Conservation (phyloP, 176 grass and related monocot species). For the Elymus sibiricus region DNA sequence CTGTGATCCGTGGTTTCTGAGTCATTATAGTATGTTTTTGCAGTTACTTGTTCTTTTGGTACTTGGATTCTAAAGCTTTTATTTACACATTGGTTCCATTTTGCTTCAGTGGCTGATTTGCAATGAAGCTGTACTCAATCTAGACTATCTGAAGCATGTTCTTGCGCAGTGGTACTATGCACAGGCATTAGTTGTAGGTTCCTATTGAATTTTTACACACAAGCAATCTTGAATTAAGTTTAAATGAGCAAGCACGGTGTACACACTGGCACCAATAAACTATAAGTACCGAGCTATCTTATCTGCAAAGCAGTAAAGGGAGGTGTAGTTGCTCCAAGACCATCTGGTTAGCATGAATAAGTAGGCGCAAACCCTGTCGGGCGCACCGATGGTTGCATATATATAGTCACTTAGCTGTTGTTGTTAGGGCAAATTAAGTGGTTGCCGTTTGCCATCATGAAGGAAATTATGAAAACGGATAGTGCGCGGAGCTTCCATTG, state of each 20-base stretch:
- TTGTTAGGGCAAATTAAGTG: background rate
- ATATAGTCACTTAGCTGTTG: background rate
- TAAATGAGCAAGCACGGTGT: background rate
- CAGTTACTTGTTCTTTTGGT: background rate
- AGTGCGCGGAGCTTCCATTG: background rate
- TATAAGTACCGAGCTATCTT: conserved; percentile 1
- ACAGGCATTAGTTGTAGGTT: background rate
- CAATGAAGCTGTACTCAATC: background rate
- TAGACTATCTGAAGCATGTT: background rate
- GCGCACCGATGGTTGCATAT: background rate
- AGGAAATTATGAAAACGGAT: background rate
- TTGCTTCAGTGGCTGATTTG: background rate
- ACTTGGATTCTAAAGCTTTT: background rate
- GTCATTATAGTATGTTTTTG: background rate
- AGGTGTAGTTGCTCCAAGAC: background rate
- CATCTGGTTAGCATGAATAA: background rate
- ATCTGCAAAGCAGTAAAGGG: background rate
- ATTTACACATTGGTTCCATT: background rate
- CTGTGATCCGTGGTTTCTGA: background rate
- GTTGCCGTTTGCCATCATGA: background rate
- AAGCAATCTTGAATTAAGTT: background rate
- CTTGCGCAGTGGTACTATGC: background rate
- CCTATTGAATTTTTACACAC: background rate
- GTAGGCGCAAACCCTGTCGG: background rate
- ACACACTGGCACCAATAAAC: background rate